Percentiles rank a stretch among this genome's conserved stretches.
Evolutionary conservation across 2,329 filamentous ascomycete species (phyloP).

Genomic region (Chalaropsis ovoidea): DNA sequence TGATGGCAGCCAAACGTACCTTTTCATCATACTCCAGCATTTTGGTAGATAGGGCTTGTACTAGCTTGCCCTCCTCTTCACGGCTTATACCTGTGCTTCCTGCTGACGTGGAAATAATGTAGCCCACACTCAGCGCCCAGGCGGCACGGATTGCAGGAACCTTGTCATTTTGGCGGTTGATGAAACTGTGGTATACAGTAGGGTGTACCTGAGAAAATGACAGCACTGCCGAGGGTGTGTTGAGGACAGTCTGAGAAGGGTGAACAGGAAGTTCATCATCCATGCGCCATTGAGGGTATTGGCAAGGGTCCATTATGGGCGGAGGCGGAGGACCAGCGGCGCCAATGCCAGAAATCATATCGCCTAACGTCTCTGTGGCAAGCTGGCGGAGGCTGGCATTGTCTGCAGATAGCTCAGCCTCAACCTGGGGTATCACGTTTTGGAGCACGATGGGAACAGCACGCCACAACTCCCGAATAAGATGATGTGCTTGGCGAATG

Average conservation of each 20-base stretch:
- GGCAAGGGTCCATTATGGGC: conserved; percentile 63
- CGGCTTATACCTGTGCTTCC: conserved; percentile 79
- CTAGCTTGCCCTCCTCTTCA: conserved; percentile 66
- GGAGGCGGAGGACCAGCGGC: conserved; percentile 73
- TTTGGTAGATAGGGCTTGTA: conserved; percentile 66
- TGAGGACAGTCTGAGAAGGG: conserved; percentile 53
- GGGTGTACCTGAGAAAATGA: conserved; percentile 79
- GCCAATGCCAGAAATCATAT: conserved; percentile 88
- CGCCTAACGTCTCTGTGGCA: conserved; percentile 87
- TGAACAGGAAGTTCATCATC: conserved; percentile 46
- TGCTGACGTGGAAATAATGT: conserved; percentile 82
- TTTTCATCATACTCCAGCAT: conserved; percentile 82
- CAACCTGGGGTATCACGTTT: conserved; percentile 87
- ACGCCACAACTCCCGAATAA: conserved; percentile 88
- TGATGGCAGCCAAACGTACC: conserved; percentile 80
- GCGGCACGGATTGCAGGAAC: conserved; percentile 68
- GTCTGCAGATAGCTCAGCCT: conserved; percentile 83
- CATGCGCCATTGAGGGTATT: conserved; percentile 68
- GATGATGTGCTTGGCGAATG: conserved; percentile 74
- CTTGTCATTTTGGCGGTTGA: conserved; percentile 80
- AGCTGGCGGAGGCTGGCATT: conserved; percentile 76
- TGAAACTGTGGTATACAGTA: conserved; percentile 69
- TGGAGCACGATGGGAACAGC: conserved; percentile 78
- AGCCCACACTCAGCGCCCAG: conserved; percentile 75
- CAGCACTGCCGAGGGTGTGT: conserved; percentile 74